These are phyloP conservation scores for Dactylorhiza incarnata DNA, from an alignment of 106 monocot species.

Conservation along the genomic window DNA sequence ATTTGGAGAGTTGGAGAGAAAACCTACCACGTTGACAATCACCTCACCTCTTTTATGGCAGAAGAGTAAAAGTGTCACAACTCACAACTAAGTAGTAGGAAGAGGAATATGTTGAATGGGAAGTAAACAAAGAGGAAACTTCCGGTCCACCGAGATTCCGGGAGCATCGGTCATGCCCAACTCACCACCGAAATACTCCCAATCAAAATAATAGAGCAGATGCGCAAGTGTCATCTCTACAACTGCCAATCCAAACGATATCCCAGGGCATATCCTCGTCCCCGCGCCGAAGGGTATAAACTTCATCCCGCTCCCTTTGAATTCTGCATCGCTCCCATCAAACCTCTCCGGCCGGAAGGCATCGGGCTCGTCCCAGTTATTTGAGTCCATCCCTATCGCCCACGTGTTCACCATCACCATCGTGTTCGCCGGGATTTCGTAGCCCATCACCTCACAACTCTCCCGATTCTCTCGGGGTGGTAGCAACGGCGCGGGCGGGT, in stretches of 20 bases:
- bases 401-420: background rate
- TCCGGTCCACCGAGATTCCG: too few relatives aligned
- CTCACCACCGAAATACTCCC: too few relatives aligned
- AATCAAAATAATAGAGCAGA: too few relatives aligned
- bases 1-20: too few relatives aligned
- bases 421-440: background rate
- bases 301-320: background rate
- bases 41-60: too few relatives aligned
- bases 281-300: conserved; percentile 2
- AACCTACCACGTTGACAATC: too few relatives aligned
- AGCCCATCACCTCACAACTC: background rate
- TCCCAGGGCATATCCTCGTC: background rate
- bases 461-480: background rate
- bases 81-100: too few relatives aligned
- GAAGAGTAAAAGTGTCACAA: too few relatives aligned
- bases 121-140: too few relatives aligned
- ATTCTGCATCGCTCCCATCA: background rate
- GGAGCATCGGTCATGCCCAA: too few relatives aligned
- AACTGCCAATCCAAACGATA: background rate
- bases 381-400: background rate
- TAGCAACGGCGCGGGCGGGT: background rate
- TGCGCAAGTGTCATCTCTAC: too few relatives aligned
- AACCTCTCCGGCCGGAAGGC: background rate
- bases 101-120: too few relatives aligned
- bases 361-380: background rate